Base-by-base conservation (phyloP, 2,329 filamentous ascomycete species). In the Fusarium cicatricum region DNA sequence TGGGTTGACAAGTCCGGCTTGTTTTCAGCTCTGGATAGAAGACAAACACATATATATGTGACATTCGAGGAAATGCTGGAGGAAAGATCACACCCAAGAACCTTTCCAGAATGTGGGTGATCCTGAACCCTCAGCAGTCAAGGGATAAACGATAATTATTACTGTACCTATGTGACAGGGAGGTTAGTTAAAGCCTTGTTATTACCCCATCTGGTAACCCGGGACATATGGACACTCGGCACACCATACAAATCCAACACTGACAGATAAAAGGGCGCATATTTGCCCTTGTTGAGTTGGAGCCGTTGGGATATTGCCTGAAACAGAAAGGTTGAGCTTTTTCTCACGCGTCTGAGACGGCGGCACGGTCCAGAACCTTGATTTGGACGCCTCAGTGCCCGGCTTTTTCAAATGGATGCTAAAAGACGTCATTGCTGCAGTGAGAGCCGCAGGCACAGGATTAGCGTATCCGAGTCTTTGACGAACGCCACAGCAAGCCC, bases 381-480 rank as follows among this genome's bases (percentile, higher is more conserved):
- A 52, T 59, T 51, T 23, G 31, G 21, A 41, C 21, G 38, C 29
- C 33, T 31, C 41, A 44, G 42, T 36, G 31, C 41, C 37, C 43
- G 40, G 41, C 34, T 40, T 48, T 49, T 55, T 32, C 16, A 26
- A 15, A 28, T 31, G 37, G n/a, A 28, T 31, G 37, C 43, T 47
- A 41, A 38, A 67, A 62, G 60, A 68, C 65, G 65, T 67, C 65
- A 67, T 67, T 41, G 26, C 52, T 53, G 46, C 41, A 45, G 37
- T 21, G 52, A 52, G 41, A 44, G 32, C 36, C 23, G 44, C 33
- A 47, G 51, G 39, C 42, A 44, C 29, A 31, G 5, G 29, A 7
- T 33, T 33, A 65, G 63, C 57, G 53, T 32, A 39, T 23, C 45
- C 47, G 45, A 60, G 49, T 23, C 46, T 26, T 51, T 52, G 37